These are phyloP conservation scores for Rubia peregrina DNA, from an alignment of 305 asterid species.

Conservation along the genomic window DNA sequence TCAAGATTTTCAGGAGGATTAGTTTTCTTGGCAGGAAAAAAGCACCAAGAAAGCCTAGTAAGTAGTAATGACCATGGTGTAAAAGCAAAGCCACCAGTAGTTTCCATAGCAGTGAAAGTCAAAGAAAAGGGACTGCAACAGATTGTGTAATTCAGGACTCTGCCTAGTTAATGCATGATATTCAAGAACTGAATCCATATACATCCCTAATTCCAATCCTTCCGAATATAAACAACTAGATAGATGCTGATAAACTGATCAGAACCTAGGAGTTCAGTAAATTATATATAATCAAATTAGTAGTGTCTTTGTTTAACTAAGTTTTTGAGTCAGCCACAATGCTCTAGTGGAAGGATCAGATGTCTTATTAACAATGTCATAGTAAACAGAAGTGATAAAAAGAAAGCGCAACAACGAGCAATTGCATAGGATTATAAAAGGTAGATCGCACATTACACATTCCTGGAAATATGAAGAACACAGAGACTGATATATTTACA, in stretches of 20 bases:
- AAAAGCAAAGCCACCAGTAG: constrained; percentile 20
- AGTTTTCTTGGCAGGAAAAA: constrained; percentile 46
- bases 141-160: not conserved
- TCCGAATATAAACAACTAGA: too few species aligned
- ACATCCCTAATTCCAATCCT: too few species aligned
- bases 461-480: not conserved
- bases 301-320: too few species aligned
- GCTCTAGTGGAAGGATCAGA: too few species aligned
- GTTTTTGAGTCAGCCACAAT: too few species aligned
- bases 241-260: too few species aligned
- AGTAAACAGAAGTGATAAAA: too few species aligned
- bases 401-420: too few species aligned
- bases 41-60: constrained; percentile 35
- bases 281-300: too few species aligned
- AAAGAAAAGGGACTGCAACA: not conserved
- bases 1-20: constrained; percentile 41
- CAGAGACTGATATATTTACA: constrained; percentile 4
- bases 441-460: not conserved
- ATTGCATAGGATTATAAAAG: not conserved
- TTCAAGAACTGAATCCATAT: constrained; percentile 12
- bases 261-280: too few species aligned
- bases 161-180: not conserved
- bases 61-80: constrained; percentile 3
- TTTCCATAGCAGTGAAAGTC: not conserved
- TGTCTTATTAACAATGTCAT: too few species aligned